These are phyloP conservation scores for Ascoidea rubescens DNA, from an alignment of 805 yeast genomes.

Conservation along the genomic window DNA sequence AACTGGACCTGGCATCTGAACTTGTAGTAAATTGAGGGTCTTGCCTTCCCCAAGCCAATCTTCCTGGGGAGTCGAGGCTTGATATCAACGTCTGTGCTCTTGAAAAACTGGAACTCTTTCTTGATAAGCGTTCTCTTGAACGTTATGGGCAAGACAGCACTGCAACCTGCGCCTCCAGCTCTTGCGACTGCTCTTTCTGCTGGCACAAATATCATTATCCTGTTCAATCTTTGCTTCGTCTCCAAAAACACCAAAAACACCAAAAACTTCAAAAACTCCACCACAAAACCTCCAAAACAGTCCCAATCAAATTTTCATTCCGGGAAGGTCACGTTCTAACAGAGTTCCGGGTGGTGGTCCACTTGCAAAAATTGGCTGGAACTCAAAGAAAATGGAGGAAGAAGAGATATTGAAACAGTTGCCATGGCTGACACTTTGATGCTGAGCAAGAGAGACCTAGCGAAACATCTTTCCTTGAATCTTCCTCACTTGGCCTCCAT, in stretches of 20 bases:
- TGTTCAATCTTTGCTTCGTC: too few relatives aligned
- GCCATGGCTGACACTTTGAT: too few relatives aligned
- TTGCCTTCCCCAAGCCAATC: slow-evolving; percentile 67
- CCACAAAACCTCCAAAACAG: too few relatives aligned
- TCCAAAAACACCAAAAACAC: too few relatives aligned
- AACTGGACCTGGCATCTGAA: slow-evolving; percentile 83
- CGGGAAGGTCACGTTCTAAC: too few relatives aligned
- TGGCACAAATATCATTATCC: neutral
- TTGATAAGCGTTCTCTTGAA: neutral
- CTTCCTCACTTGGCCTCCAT: slow-evolving; percentile 62
- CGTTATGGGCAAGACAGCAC: too few relatives aligned
- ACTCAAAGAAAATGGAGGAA: too few relatives aligned
- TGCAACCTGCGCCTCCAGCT: neutral
- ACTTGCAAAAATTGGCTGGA: too few relatives aligned
- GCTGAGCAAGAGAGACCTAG: slow-evolving; percentile 16
- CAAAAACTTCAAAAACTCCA: too few relatives aligned
- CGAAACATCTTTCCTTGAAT: slow-evolving; percentile 49
- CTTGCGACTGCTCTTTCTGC: neutral
- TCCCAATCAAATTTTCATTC: too few relatives aligned
- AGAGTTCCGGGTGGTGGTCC: too few relatives aligned
- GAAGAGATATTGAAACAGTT: too few relatives aligned
- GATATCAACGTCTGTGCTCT: slow-evolving; percentile 5
- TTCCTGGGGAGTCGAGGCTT: slow-evolving; percentile 46
- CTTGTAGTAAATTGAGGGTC: slow-evolving; percentile 88
- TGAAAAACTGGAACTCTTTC: neutral